Conservation (phyloP, 495 filamentous ascomycete genomes). For the Rostrohypoxylon terebratum region DNA sequence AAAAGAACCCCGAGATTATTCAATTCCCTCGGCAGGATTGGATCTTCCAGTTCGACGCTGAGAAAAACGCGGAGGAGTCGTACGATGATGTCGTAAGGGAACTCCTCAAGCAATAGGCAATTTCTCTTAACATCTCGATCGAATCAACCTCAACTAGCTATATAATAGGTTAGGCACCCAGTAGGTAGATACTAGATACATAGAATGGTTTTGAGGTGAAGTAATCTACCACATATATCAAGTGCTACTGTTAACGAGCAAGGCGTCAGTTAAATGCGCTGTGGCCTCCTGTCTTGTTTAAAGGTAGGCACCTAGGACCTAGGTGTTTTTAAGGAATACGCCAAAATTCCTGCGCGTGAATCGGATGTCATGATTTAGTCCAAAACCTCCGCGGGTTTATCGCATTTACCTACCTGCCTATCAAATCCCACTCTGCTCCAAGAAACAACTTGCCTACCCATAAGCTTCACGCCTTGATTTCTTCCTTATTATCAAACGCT, state of each 20-base stretch:
- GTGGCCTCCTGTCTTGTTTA: not conserved
- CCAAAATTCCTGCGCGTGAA: not conserved
- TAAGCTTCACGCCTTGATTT: not conserved
- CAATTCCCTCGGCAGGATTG: conserved; percentile 67
- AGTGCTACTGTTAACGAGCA: not conserved
- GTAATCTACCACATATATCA: not conserved
- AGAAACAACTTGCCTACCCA: not conserved
- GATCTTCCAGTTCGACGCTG: conserved; percentile 68
- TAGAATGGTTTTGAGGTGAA: not conserved
- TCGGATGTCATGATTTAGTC: not conserved
- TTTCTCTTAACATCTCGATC: not conserved
- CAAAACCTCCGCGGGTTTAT: not conserved
- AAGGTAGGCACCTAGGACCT: not conserved
- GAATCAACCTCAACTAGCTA: not conserved
- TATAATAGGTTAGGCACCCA: not conserved
- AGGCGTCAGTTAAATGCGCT: not conserved
- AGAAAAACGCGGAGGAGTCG: conserved; percentile 65
- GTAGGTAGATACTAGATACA: too few species aligned
- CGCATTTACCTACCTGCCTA: not conserved
- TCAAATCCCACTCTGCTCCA: not conserved
- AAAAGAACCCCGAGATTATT: conserved; percentile 63
- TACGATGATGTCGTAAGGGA: conserved; percentile 58
- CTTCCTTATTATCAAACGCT: conserved; percentile 1
- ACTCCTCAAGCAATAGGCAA: conserved; percentile 13
- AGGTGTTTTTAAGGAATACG: not conserved